Base-by-base conservation (phyloP, 2,329 filamentous ascomycete genomes). In the Zasmidium angulare region DNA sequence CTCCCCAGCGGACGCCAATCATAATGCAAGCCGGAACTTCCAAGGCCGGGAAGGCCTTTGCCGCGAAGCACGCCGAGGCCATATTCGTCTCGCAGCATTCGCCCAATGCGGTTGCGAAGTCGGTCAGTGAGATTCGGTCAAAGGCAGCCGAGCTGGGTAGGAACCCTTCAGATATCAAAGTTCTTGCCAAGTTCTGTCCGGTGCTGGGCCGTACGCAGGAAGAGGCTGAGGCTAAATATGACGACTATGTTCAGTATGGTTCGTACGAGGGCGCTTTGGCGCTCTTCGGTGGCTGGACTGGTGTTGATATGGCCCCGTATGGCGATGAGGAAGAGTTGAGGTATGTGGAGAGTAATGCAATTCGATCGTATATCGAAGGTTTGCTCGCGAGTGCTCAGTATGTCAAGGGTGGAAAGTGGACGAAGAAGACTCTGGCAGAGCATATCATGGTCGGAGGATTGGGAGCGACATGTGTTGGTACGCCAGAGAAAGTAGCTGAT, bases 261-360 rank as follows among this genome's bases (percentile, higher is more conserved):
- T 82, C 82, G 1, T 78, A 82, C 46, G 88, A 88, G 64, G 89
- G 89, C 1, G 88, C 87, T 0, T 70, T 90, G 58, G 86, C 88
- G 1, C 73, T 91, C 19, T 91, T 91, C 66, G 87, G 87, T 20
- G 89, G 89, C 1, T 91, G 88, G 88, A 90, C 88, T 0, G 89
- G 86, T 0, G 86, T 88, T 50, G 84, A 89, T 68, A 74, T 89
- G 22, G 77, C 79, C 6, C 75, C 80, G 47, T 88, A 87, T 63
- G 81, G 76, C 0, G 85, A 88, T 23, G 85, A 88, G 46, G 81
- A 88, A 67, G 86, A 89, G 69, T 73, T 89, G 53, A 75, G 84
- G 12, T 76, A 83, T 56, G 83, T 87, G n/a, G 80, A 86, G 70
- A 82, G 81, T 60, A 84, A 87, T 69, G 85, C 84, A 0, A 85